These are phyloP conservation scores for Alternaria incomplexa DNA, from an alignment of 2,329 filamentous ascomycete species.

Conservation along the genomic window DNA sequence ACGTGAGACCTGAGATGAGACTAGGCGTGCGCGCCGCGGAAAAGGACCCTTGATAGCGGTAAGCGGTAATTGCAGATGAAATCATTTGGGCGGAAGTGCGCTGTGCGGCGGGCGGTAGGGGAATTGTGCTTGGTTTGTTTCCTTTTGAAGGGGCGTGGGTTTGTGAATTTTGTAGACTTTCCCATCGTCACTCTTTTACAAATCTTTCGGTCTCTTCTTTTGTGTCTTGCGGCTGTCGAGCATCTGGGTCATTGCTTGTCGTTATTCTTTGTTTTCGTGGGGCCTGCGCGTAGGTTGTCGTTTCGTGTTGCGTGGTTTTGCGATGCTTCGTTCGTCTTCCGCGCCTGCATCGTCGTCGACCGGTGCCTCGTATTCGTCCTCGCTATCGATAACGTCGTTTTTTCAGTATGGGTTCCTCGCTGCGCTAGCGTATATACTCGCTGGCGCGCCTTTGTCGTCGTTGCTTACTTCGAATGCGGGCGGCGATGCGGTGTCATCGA, in stretches of 20 bases:
- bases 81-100: background rate
- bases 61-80: background rate
- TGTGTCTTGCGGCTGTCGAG: background rate
- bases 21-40: background rate
- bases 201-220: background rate
- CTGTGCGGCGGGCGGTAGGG: background rate
- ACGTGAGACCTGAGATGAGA: background rate
- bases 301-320: background rate
- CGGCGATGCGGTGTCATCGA: background rate
- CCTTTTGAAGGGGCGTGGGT: background rate
- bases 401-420: slow-evolving; percentile 41
- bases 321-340: slow-evolving; percentile 6
- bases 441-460: slow-evolving; percentile 41
- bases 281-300: background rate
- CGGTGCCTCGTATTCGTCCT: slow-evolving; percentile 2
- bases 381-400: slow-evolving; percentile 28
- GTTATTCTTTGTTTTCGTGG: background rate
- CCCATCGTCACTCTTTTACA: background rate
- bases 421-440: slow-evolving; percentile 42
- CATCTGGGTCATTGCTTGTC: background rate
- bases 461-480: background rate
- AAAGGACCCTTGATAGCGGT: background rate
- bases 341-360: slow-evolving; percentile 1
- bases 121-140: background rate
- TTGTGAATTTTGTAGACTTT: background rate